Base-by-base conservation (phyloP, 2,329 filamentous ascomycete genomes). In the Samsoniella hepiali region DNA sequence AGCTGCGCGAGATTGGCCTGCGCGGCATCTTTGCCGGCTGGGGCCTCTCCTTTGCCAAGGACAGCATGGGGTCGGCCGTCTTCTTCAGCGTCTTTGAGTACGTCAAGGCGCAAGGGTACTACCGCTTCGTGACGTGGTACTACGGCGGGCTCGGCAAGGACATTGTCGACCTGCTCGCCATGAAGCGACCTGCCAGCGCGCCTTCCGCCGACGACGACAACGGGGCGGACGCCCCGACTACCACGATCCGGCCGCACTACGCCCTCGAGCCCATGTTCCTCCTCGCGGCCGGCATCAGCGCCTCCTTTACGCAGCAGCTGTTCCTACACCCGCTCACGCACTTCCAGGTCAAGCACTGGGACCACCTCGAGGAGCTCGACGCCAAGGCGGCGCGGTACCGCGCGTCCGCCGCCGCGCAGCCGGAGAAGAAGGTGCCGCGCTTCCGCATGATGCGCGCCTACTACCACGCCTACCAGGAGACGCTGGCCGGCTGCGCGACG, bases 31-130 rank as follows among this genome's bases (percentile, higher is more conserved):
- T 91, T 69, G 89, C 89, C 1, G 90, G 90, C 47, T 93, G 87
- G 84, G 81, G 84, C 0, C 74, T 93, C 2, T 88, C 85, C 0
- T 82, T 92, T 47, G 70, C 87, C 50, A 91, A 91, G 69, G 89
- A 92, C 70, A 85, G 86, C 34, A 74, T 90, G 6, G 89, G 89
- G 13, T 86, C 84, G 60, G 89, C 87, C 42, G 75, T 90, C 22
- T 91, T 91, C 80, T 93, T 93, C 74, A 85, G 84, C 68, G 85
- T 84, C 0, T 93, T 93, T 67, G 90, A 93, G 75, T 90, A 86
- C 55, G 78, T 92, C 70, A 93, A 93, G 72, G 88, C 86, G 11
- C 90, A 93, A 72, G 81, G 82, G 13, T 79, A 91, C 75, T 91
- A 91, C 74, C 78, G 78, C 51, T 93, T 90, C 70, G 84, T 93